Base-by-base conservation (phyloP, 2,329 filamentous ascomycete species). In the Colletotrichum spinosum region DNA sequence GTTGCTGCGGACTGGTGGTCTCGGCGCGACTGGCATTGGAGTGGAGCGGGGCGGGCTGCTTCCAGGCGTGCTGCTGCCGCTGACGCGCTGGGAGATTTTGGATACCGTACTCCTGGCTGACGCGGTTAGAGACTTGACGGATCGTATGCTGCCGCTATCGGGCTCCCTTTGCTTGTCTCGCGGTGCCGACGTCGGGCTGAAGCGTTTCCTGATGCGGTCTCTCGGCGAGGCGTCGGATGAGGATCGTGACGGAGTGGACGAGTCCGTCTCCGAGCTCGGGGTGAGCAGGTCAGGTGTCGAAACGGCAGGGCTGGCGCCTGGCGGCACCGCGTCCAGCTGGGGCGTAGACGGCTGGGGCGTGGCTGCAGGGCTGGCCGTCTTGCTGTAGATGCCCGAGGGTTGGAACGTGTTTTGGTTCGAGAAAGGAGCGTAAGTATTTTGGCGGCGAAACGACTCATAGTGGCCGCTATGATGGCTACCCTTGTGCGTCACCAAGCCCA, bases 401-500 rank as follows among this genome's bases (percentile, higher is more conserved):
- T 92, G 90, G 77, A 97, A 95, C 0, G 89, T 89, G 70, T 92
- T 90, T 0, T 92, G 89, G 8, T 95, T 97, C 1, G 93, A 92
- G 74, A 90, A 98, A 0, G 94, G 94, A 3, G 91, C 81, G 55
- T 90, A 88, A 8, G 64, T 60, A 64, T 92, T 91, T 77, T 98
- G 96, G 42, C 96, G 88, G 39, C 96, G 87, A 77, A 98, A 98
- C 1, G 94, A 95, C 77, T 99, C 96, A 79, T 99, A 99, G 75
- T 99, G 96, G 1, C 96, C 96, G 72, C 94, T 97, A 74, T 97
- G 91, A 76, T 99, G 96, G 68, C 92, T 97, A 42, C 96, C 96
- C 73, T 97, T 97, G 75, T 99, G 96, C 25, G 93, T 97, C 41
- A 99, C 93, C 41, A 97, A 88, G 11, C 91, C 93, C 0, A 97